Evolutionary conservation across 208 protist genomes (phyloP).

Genomic region (Crithidia brevicula): DNA sequence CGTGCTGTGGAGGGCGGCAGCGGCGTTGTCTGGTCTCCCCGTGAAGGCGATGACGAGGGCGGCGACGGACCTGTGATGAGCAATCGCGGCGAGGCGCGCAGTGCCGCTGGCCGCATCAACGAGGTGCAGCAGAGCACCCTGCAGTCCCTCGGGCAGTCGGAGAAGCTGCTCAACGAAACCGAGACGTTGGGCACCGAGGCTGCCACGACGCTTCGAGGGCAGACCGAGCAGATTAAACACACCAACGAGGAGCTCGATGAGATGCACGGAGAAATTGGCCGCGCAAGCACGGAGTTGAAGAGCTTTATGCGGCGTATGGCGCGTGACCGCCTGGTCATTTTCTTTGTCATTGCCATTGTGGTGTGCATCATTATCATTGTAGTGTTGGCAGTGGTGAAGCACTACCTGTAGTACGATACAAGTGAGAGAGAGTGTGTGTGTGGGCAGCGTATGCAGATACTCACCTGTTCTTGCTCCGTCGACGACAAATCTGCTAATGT

Average conservation of each 20-base stretch:
- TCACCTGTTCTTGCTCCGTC: too few relatives aligned
- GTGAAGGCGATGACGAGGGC: constrained; percentile 18
- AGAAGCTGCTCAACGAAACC: constrained; percentile 73
- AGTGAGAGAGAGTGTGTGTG: not conserved
- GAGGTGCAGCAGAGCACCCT: constrained; percentile 63
- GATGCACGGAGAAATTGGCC: constrained; percentile 46
- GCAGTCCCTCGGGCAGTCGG: constrained; percentile 58
- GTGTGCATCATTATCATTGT: constrained; percentile 83
- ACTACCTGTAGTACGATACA: constrained; percentile 20
- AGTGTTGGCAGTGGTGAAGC: constrained; percentile 55
- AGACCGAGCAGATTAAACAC: constrained; percentile 80
- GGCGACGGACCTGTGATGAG: constrained; percentile 35
- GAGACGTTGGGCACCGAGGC: constrained; percentile 70
- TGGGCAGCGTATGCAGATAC: too few relatives aligned
- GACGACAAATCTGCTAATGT: too few relatives aligned
- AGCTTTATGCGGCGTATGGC: constrained; percentile 84
- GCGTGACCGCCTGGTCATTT: constrained; percentile 86
- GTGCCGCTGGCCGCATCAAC: constrained; percentile 42
- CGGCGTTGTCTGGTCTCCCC: constrained; percentile 21
- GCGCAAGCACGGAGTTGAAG: constrained; percentile 49
- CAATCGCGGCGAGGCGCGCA: constrained; percentile 41
- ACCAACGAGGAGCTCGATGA: constrained; percentile 66
- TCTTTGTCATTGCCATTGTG: constrained; percentile 74
- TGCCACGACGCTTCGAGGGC: constrained; percentile 54
- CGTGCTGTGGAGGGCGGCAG: constrained; percentile 4